These are phyloP conservation scores for Stevia rebaudiana DNA, from an alignment of 140 eudicot genomes.

Conservation along the genomic window DNA sequence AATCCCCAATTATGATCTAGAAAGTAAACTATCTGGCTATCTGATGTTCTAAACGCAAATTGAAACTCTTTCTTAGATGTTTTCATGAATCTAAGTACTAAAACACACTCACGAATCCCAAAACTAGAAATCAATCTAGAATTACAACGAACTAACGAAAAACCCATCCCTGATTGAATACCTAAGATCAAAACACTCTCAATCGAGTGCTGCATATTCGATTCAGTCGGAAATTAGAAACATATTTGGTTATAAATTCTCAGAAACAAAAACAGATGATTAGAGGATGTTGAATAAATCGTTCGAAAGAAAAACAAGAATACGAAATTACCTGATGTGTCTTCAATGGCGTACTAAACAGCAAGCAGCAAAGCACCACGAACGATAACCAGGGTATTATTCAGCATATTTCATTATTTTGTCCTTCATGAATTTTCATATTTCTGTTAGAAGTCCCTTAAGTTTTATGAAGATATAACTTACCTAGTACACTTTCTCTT, in stretches of 20 bases:
- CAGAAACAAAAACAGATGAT: conserved; percentile 1
- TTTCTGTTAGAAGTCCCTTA: no score
- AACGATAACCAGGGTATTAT: conserved; percentile 17
- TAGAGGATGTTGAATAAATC: neutral
- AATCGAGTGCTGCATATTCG: neutral
- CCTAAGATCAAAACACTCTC: neutral
- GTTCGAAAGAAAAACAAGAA: neutral
- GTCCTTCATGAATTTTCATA: no score
- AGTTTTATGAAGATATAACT: no score
- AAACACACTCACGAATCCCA: neutral
- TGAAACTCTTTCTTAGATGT: neutral
- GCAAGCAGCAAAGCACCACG: conserved; percentile 22
- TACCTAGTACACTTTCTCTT: no score
- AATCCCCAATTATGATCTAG: neutral
- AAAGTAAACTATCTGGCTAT: neutral
- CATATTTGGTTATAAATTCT: neutral
- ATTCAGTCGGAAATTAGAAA: conserved; percentile 10
- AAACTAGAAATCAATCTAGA: neutral
- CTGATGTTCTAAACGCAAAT: no score
- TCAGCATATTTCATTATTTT: no score
- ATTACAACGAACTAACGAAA: no score
- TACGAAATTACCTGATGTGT: neutral
- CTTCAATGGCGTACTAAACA: conserved; percentile 19
- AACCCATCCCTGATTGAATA: conserved; percentile 3
- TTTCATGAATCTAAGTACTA: neutral